These are phyloP conservation scores for Dictyostelium purpureum DNA, from an alignment of 78 protist genomes.

Conservation along the genomic window DNA sequence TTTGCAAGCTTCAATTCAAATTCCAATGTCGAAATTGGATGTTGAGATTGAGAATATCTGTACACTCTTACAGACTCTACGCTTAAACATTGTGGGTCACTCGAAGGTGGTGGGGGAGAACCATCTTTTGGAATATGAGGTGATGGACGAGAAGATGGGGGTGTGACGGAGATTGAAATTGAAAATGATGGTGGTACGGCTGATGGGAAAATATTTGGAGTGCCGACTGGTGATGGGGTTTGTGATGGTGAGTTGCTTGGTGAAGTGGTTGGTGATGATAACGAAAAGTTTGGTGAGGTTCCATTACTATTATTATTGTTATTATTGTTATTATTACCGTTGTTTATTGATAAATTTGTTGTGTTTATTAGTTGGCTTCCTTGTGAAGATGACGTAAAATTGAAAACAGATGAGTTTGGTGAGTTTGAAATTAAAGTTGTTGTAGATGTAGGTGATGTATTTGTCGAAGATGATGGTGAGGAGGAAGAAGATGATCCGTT, in stretches of 20 bases:
- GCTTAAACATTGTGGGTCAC: slow-evolving; percentile 60
- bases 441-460: slow-evolving; percentile 11
- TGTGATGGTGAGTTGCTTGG: slow-evolving; percentile 60
- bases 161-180: slow-evolving; percentile 52
- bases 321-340: not conserved
- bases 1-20: slow-evolving; percentile 64
- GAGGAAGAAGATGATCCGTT: slow-evolving; percentile 16
- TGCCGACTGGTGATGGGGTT: slow-evolving; percentile 20
- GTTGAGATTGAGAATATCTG: slow-evolving; percentile 27
- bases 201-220: slow-evolving; percentile 4
- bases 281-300: slow-evolving; percentile 10
- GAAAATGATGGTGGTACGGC: slow-evolving; percentile 12
- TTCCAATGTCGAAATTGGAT: slow-evolving; percentile 54
- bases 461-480: slow-evolving; percentile 17
- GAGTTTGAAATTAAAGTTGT: not conserved
- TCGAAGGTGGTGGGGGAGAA: not conserved
- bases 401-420: too few relatives aligned
- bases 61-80: slow-evolving; percentile 73
- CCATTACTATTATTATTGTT: not conserved
- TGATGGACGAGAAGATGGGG: slow-evolving; percentile 30
- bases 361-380: not conserved
- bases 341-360: not conserved
- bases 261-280: slow-evolving; percentile 66
- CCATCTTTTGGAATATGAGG: slow-evolving; percentile 20
- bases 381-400: slow-evolving; percentile 27